A percentile compares a stretch with the other conserved stretches of the same genome.
Evolutionary conservation across 768 basidiomycete species (phyloP).

Genomic region (Suillus brevipes): DNA sequence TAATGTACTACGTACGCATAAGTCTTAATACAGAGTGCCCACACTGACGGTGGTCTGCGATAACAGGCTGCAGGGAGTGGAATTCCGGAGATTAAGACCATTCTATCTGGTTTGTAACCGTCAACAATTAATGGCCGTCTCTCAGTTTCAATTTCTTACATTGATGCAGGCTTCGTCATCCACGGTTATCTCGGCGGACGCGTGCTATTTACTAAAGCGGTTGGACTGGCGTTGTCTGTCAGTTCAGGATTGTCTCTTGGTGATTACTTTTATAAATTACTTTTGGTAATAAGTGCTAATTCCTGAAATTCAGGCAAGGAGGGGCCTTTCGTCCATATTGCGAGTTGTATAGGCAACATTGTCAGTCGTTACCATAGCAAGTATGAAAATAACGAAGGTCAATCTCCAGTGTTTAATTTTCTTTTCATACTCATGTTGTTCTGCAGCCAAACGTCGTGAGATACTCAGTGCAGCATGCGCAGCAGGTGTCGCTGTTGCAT

Average conservation of each 20-base stretch:
- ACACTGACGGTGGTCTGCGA: constrained; percentile 13
- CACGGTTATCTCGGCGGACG: constrained; percentile 94
- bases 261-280: constrained; percentile 21
- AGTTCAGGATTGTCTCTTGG: constrained; percentile 91
- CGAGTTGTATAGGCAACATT: constrained; percentile 91
- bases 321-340: constrained; percentile 89
- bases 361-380: constrained; percentile 82
- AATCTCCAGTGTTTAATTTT: constrained; percentile 15
- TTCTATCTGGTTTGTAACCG: constrained; percentile 65
- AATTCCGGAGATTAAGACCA: constrained; percentile 96
- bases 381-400: constrained; percentile 95
- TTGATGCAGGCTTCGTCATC: constrained; percentile 79
- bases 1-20: constrained; percentile 78
- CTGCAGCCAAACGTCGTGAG: constrained; percentile 85
- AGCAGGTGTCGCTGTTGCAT: constrained; percentile 96
- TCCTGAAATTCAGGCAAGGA: constrained; percentile 51
- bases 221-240: constrained; percentile 88
- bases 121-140: neutral
- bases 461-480: constrained; percentile 95
- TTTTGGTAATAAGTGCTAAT: neutral
- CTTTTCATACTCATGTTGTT: neutral
- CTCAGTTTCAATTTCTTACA: constrained; percentile 16
- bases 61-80: constrained; percentile 89
- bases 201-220: constrained; percentile 84
- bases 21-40: neutral